Conservation (phyloP, 768 basidiomycete species). For the Gloeophyllum trabeum region DNA sequence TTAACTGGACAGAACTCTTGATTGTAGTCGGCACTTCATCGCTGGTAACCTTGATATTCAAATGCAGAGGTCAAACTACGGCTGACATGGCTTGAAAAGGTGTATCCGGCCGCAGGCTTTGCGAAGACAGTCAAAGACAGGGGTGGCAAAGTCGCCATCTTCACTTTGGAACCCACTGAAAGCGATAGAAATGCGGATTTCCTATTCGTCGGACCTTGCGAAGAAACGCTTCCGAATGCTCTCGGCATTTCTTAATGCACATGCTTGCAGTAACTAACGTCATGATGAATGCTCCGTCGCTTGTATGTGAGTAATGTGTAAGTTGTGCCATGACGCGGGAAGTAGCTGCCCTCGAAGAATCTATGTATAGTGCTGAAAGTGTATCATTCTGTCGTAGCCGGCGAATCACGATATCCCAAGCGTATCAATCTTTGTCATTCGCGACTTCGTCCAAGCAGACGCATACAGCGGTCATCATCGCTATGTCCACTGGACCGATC, state of each 20-base stretch:
- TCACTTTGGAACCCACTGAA: background rate
- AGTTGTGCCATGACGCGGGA: too few species aligned
- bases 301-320: too few species aligned
- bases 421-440: background rate
- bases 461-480: background rate
- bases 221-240: background rate
- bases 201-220: background rate
- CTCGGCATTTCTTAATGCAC: too few species aligned
- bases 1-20: constrained; percentile 12
- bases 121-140: background rate
- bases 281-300: too few species aligned
- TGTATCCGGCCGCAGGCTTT: constrained; percentile 2
- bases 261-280: too few species aligned
- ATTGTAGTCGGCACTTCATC: constrained; percentile 11
- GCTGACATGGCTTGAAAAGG: background rate
- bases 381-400: too few species aligned
- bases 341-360: too few species aligned
- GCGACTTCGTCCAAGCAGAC: background rate
- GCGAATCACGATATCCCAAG: too few species aligned
- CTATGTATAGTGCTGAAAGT: too few species aligned
- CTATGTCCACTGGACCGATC: background rate
- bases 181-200: background rate
- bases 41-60: background rate
- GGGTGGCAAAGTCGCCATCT: background rate
- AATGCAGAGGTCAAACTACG: background rate